Base-by-base conservation (phyloP, 1,284 basidiomycete species). In the Gymnopus androsaceus region DNA sequence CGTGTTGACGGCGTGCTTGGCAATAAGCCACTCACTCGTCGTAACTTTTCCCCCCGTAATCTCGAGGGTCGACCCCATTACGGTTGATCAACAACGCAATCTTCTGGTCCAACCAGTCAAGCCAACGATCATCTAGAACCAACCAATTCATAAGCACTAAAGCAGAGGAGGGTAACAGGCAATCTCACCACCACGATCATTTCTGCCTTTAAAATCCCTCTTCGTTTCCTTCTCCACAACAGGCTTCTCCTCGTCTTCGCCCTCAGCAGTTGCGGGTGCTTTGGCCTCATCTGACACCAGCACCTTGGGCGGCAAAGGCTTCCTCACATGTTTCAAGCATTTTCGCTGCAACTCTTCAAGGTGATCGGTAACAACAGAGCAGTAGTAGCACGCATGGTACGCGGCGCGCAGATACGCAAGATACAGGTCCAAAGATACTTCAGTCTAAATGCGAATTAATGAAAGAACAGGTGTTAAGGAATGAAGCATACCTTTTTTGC, bases 351-450 rank as follows among this genome's bases (percentile, higher is more conserved):
- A 82, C 79, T 96, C 94, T 75, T 98, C 95, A 71, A 89, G 75
- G 77, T 94, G 94, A 74, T 95, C 90, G 69, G 87, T 90, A 63
- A 92, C 84, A 69, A 93, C 87, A 65, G 91, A 87, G 78, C 95
- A 98, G 76, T 98, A 98, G 75, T 95, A 98, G 82, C 95, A 95
- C 67, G 90, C 87, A 81, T 92, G 82, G 74, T 90, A 94, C 51
- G 88, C 90, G 68, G 83, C 80, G 65, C 93, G 88, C 66, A 95
- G 76, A 73, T 94, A 94, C 53, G 85, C 84, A 70, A 94, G 78
- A 70, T 92, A 92, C 70, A 94, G 72, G 76, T 95, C 93, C 71
- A 95, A 80, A 64, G 89, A 80, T 67, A 91, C 76, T 65, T 83
- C 80, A 67, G 81, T 80, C 88, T 92, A 38, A 64, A 58, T 42